Conservation (phyloP, 176 grass and related monocot genomes). For the Coix lacrymajobi region DNA sequence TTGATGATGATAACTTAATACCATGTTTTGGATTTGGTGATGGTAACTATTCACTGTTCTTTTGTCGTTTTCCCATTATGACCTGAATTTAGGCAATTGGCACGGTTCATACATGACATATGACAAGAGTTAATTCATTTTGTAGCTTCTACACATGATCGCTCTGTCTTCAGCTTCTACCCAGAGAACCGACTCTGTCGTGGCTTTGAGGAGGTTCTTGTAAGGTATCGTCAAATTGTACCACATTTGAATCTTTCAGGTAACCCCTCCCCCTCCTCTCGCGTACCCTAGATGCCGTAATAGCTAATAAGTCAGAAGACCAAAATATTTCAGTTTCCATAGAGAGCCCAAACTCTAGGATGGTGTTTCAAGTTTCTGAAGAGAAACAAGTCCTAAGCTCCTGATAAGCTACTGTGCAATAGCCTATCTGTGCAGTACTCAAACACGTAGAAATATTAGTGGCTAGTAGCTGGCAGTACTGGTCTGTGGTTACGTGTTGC, state of each 20-base stretch:
- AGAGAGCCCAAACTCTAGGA: not conserved
- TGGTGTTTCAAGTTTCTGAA: not conserved
- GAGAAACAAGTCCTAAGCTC: not conserved
- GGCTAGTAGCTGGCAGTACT: not conserved
- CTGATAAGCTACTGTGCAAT: not conserved
- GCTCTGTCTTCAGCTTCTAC: constrained; percentile 91
- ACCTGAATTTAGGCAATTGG: not conserved
- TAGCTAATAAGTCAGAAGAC: not conserved
- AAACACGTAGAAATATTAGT: not conserved
- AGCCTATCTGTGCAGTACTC: not conserved
- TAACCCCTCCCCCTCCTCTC: not conserved
- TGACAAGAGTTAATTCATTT: constrained; percentile 9
- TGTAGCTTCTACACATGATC: constrained; percentile 78
- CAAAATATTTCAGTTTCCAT: not conserved
- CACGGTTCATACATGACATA: not conserved
- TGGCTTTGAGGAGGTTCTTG: constrained; percentile 94
- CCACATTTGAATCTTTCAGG: constrained; percentile 92
- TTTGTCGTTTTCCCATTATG: constrained; percentile 8
- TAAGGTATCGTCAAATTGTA: constrained; percentile 67
- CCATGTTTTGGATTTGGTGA: constrained; percentile 99
- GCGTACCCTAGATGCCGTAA: not conserved
- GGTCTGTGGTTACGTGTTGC: not conserved
- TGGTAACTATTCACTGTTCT: constrained; percentile 35
- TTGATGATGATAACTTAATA: constrained; percentile 99
- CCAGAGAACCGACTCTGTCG: constrained; percentile 49